Conservation (phyloP, 495 filamentous ascomycete species). For the Astrothelium subdiscretum region DNA sequence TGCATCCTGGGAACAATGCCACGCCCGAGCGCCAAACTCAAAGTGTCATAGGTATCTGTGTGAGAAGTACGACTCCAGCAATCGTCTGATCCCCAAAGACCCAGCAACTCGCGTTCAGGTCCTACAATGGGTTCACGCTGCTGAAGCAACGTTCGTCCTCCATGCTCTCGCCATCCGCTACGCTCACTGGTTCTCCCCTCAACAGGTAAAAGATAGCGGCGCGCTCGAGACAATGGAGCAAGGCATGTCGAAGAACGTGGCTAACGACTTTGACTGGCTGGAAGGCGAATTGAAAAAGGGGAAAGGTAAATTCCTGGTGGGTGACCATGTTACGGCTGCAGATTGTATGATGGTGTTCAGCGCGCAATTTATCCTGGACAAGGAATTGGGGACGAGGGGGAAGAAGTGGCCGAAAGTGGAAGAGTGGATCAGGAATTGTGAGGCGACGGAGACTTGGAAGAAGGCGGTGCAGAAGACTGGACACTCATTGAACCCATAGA, state of each 20-base stretch:
- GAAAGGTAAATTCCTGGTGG: slow-evolving; percentile 24
- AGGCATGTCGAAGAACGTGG: slow-evolving; percentile 21
- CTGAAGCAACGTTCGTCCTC: slow-evolving; percentile 30
- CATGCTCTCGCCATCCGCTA: slow-evolving; percentile 29
- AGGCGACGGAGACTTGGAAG: slow-evolving; percentile 16
- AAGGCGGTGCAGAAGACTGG: slow-evolving; percentile 24
- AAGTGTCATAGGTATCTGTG: slow-evolving; percentile 29
- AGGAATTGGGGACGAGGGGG: slow-evolving; percentile 20
- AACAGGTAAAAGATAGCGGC: slow-evolving; percentile 12
- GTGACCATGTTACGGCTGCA: slow-evolving; percentile 25
- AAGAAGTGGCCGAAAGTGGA: slow-evolving; percentile 12
- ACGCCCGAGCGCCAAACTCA: no score
- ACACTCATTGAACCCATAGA: slow-evolving; percentile 11
- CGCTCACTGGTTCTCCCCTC: slow-evolving; percentile 19
- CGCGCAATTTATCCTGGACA: slow-evolving; percentile 26
- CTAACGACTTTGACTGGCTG: slow-evolving; percentile 29
- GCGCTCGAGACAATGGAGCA: slow-evolving; percentile 19
- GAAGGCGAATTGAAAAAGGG: slow-evolving; percentile 21
- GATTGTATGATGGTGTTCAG: slow-evolving; percentile 30
- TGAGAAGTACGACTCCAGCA: slow-evolving; percentile 27
- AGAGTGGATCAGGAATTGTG: slow-evolving; percentile 15
- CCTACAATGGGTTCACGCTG: slow-evolving; percentile 29
- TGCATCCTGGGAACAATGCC: neutral
- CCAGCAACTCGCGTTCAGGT: slow-evolving; percentile 15
- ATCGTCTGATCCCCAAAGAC: slow-evolving; percentile 21